Evolutionary conservation across 164 flowering plant species (phyloP), one percentile per base, ranked within the genome.

Genomic region (Pachysandra terminalis): DNA sequence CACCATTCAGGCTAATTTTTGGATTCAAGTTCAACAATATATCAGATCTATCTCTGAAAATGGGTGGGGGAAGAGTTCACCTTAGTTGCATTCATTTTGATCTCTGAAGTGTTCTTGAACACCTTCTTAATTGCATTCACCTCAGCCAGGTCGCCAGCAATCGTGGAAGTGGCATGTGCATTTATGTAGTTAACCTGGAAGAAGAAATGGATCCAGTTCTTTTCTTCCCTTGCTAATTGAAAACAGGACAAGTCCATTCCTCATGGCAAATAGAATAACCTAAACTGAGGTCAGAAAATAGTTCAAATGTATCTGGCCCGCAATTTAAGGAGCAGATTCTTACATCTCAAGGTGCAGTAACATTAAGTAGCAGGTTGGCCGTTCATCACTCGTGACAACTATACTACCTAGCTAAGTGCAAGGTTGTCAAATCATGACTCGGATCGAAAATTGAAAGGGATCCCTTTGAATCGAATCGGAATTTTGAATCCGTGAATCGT

Each of bases 141-240:
- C 86, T 93, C 98, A 54, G 97, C 97, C n/a, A 93, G 69, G 73
- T 93, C 98, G 66, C 98, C 97, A 70, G 87, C 97, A 69, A 88
- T 71, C 7, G 97, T 91, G 56, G 97, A 93, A 71, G 98, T 93
- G 51, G 97, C 98, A 85, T 93, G 97, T 32, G 96, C 96, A 83
- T 93, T 93, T 23, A 91, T 91, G 82, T 93, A 93, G 73, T 93
- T 93, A 58, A 93, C 98, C 98, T 93, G 81, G 71, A 73, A 74
- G 65, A 14, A 27, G 24, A 35, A 68, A 59, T n/a, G 37, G 10
- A 48, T 2, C 25, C n/a, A 23, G 14, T 54, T 40, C 23, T 26
- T 51, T 49, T 45, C 19, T 51, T 35, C 26, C 7, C 6, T 16
- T 2, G 23, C 1, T 32, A 52, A 27, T 8, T 27, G 45, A 21